Evolutionary conservation across 2,329 filamentous ascomycete genomes (phyloP), one percentile per base, ranked within the genome.

Genomic region (Penicillium sp.): DNA sequence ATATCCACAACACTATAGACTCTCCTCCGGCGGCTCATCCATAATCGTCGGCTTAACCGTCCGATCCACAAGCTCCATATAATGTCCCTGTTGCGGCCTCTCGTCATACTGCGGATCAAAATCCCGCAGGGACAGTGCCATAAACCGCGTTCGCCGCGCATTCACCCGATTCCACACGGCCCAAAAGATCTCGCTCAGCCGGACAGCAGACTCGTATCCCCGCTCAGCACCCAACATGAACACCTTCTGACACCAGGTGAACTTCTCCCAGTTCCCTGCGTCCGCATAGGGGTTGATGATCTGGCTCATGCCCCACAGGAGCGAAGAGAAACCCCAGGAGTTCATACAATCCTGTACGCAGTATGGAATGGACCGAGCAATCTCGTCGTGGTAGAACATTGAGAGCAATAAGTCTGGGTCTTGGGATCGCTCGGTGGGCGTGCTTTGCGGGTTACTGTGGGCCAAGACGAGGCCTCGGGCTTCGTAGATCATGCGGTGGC

Each of bases 401-500:
- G 49, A 52, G 15, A 39, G 14, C 2, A 37, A 20, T 7, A 38
- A 12, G 35, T 52, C 49, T 5, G 10, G 5, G 17, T 52, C 37
- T 38, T 52, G 31, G 7, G 49, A 10, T 11, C 49, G 34, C 12
- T 52, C 35, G 14, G 6, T n/a, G 14, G 37, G 34, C 12, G 11
- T 25, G 35, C 15, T 25, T 20, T 6, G 8, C 14, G n/a, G 1
- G 34, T 25, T 52, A 5, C 12, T 39, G 49, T 38, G 37, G 7
- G 34, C 38, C 12, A 38, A 7, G 20, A 54, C 49, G 17, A 58
- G 49, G 34, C 37, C 45, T 5, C 55, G 55, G n/a, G 55, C 55
- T 42, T 51, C 41, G 25, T 49, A 41, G 14, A 58, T 58, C 41
- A 54, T 37, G 11, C 43, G 41, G 10, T 58, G 50, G 31, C 50